These are phyloP conservation scores for Cenchrus fungigraminus DNA, from an alignment of 176 grass and related monocot genomes.

Conservation along the genomic window DNA sequence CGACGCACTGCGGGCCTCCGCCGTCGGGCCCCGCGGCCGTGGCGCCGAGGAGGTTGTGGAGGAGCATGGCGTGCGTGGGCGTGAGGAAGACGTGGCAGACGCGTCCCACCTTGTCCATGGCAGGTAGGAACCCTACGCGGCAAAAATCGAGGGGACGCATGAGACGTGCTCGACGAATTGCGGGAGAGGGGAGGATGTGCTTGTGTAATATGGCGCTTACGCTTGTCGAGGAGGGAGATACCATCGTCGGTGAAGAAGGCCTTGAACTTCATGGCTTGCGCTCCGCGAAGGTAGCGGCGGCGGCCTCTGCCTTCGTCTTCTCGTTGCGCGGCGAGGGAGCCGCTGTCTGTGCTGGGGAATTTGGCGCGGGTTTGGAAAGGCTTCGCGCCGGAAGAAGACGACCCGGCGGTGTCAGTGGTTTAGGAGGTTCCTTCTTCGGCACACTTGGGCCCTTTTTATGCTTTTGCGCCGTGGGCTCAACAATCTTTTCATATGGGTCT, in stretches of 20 bases:
- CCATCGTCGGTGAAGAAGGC: slow-evolving; percentile 87
- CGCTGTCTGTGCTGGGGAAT: background rate
- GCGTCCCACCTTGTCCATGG: slow-evolving; percentile 82
- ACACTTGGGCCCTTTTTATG: background rate
- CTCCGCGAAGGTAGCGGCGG: background rate
- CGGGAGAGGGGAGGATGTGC: background rate
- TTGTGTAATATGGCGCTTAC: slow-evolving; percentile 39
- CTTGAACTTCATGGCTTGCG: slow-evolving; percentile 82
- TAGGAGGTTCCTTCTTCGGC: background rate
- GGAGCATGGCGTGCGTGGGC: slow-evolving; percentile 82
- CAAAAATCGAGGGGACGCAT: background rate
- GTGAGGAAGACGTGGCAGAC: slow-evolving; percentile 83
- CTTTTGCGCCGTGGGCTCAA: background rate
- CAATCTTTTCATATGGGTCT: background rate
- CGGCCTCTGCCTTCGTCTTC: slow-evolving; percentile 1
- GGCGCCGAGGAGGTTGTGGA: slow-evolving; percentile 75
- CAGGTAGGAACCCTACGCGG: slow-evolving; percentile 73
- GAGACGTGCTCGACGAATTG: slow-evolving; percentile 59
- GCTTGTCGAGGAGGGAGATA: slow-evolving; percentile 88
- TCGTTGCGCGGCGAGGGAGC: background rate
- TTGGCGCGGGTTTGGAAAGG: slow-evolving; percentile 14
- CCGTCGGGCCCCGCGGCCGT: slow-evolving; percentile 56
- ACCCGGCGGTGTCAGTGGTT: background rate
- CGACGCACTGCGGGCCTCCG: slow-evolving; percentile 81
- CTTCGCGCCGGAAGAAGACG: slow-evolving; percentile 4